Base-by-base conservation (phyloP, 495 filamentous ascomycete genomes). In the Penicillium angulare region DNA sequence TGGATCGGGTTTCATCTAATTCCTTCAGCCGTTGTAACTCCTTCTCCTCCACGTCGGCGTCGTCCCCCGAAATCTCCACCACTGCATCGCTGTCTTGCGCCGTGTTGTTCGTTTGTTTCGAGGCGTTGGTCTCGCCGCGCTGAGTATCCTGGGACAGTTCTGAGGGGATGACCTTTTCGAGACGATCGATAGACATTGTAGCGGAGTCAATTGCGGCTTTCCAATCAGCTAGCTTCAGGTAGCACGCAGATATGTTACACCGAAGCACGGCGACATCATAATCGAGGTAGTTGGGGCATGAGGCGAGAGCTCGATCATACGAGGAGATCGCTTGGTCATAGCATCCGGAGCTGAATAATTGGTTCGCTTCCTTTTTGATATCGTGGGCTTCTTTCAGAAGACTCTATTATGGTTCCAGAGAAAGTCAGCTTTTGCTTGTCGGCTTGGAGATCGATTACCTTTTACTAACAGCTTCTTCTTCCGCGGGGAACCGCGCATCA, bases 181-280 rank as follows among this genome's bases (percentile, higher is more conserved):
- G 68, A 2, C 79, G 75, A 15, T 92, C 86, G 3, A 98, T 65
- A 17, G 89, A 86, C 5, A 80, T 73, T 0, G 81, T 87, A 12
- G 93, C 92, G 16, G 79, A 72, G 24, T 85, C 85, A 34, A 92
- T 76, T 5, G 90, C 88, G 7, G 85, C 84, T 53, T 93, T 93
- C 85, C 90, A 96, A 50, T 92, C 87, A 39, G 85, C 78, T 2
- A 96, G 74, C 64, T 95, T 95, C 52, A 97, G 62, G 52, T 96
- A 85, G 61, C 89, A 95, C n/a, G 90, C 93, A 3, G 92, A 79
- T 50, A 96, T 83, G 72, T 97, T 97, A 68, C 84, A 87, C 26
- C 83, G 84, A 10, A 97, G 77, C 9, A 96, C 88, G 17, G 93
- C 90, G 57, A 92, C 75, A 61, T 96, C 90, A 72, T 88, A 93